A percentile compares a stretch with the other conserved stretches of the same genome.
Conservation (phyloP, 148 eudicot genomes). For the Silene latifolia region DNA sequence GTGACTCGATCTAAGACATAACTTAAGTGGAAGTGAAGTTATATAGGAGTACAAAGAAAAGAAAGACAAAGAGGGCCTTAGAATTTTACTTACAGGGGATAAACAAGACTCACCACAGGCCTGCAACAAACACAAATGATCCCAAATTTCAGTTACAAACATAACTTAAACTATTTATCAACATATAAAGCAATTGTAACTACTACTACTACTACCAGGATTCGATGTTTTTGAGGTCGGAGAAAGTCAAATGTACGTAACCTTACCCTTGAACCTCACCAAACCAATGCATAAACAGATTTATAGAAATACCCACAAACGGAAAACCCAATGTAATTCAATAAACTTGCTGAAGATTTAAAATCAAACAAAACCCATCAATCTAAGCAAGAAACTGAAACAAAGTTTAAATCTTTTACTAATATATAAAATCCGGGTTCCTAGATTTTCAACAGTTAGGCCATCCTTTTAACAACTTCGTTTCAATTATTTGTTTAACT, state of each 20-base stretch:
- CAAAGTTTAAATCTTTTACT: constrained; percentile 16
- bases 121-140: constrained; percentile 45
- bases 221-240: neutral
- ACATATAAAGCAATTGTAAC: neutral
- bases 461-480: neutral
- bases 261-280: neutral
- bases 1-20: too few species aligned
- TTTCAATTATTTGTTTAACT: too few species aligned
- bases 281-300: neutral
- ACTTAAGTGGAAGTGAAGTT: too few species aligned
- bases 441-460: neutral
- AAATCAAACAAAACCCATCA: neutral
- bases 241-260: neutral
- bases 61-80: neutral
- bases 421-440: neutral
- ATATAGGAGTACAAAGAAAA: too few species aligned
- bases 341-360: neutral
- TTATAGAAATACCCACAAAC: neutral
- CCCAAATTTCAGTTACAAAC: constrained; percentile 17
- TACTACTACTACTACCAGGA: neutral
- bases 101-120: constrained; percentile 87
- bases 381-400: constrained; percentile 1
- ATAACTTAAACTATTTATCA: neutral
- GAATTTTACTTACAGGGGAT: constrained; percentile 72
- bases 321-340: neutral